Evolutionary conservation across 441 rosid species (phyloP), one percentile per base, ranked within the genome.

Genomic region (Macaranga tanarius): DNA sequence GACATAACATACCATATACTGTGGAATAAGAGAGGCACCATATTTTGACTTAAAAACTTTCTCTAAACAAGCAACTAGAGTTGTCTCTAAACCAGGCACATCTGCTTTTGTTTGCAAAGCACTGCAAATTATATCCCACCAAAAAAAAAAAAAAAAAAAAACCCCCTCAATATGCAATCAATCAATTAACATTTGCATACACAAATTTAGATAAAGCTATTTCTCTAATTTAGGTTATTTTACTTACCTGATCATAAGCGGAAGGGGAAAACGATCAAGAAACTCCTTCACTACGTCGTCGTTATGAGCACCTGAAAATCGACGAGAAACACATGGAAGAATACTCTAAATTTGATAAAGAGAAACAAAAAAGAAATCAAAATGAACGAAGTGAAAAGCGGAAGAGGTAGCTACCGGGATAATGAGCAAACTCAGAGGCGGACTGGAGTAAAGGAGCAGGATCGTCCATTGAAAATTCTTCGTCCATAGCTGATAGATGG

Each of bases 221-320:
- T 34, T 34, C 7, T 34, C 38, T 34, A 34, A 34, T 34, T 34
- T 34, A 34, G 38, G 38, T 34, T 34, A n/a, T n/a, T n/a, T n/a
- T n/a, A 34, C 38, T 77, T 82, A 87, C 99, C 77, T 85, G 87
- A 94, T 83, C 38, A 94, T 84, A 74, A 86, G 80, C 2, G 97
- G 83, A 31, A 94, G 97, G 52, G 99, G 95, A 70, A 87, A 92
- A 42, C 92, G 94, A 74, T 84, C 84, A 42, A 94, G 97, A 70
- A 94, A 90, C 0, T 85, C 89, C 84, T 83, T 88, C 8, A 79
- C 90, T 23, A 88, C 84, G 20, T 84, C 85, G 61, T 94, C 99
- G 57, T 75, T 87, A 45, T 78, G 95, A 72, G 77, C 54, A 58
- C 95, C 97, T 88, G 87, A 64, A 80, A 73, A 70, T 15, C 55